phyloP scores from a whole-genome alignment of 768 basidiomycete species.

The Termitomyces bulborhizus region DNA sequence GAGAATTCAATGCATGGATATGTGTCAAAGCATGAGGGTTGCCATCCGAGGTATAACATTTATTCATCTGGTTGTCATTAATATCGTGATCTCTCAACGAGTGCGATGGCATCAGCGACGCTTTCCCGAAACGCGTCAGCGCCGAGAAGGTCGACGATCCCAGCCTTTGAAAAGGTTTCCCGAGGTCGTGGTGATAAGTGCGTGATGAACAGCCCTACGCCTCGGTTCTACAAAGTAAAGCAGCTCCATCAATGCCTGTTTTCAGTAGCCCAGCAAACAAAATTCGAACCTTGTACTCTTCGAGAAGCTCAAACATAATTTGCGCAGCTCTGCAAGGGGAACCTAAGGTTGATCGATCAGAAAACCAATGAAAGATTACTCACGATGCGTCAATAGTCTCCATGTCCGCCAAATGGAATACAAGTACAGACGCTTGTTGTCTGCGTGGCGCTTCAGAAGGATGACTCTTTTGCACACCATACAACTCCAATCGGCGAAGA shows the following conservation, averaged over 20 bases:
- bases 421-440: conserved; percentile 67
- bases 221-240: conserved; percentile 31
- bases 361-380: conserved; percentile 22
- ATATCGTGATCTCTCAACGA: conserved; percentile 25
- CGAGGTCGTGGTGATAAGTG: conserved; percentile 36
- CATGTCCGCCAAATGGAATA: conserved; percentile 93
- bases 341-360: not conserved
- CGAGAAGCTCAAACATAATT: conserved; percentile 73
- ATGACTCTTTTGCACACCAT: conserved; percentile 73
- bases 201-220: conserved; percentile 45
- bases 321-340: conserved; percentile 58
- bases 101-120: conserved; percentile 46
- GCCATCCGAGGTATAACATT: not conserved
- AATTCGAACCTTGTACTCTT: conserved; percentile 63
- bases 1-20: not conserved
- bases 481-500: conserved; percentile 79
- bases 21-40: not conserved
- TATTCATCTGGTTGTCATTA: not conserved
- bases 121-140: conserved; percentile 41
- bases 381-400: conserved; percentile 89
- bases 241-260: not conserved
- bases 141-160: conserved; percentile 43
- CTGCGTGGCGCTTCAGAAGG: conserved; percentile 85
- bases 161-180: conserved; percentile 42
- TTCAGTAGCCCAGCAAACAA: not conserved